Base-by-base conservation (phyloP, 306 rosid species). In the Cicer yamashitae region DNA sequence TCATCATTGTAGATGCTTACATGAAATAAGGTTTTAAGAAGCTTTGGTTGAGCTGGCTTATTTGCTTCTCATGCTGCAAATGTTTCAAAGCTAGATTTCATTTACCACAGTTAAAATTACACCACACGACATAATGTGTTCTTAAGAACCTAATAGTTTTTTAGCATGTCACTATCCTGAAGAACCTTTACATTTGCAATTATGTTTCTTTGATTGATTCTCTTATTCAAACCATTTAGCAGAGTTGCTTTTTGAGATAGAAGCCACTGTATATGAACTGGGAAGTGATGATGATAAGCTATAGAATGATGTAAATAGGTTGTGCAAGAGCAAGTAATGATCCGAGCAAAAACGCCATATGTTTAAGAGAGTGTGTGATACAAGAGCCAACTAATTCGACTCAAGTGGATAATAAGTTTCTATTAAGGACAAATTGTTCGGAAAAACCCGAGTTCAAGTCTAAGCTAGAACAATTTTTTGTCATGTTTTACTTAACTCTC, bases 111-210 rank as follows among this genome's bases (percentile, higher is more conserved):
- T 46, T 87, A 15, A 72, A 39, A 25, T 68, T 86, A 0, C 82
- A 78, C 15, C 58, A 78, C 71, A 43, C 52, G 1, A 86, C 86
- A 3, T 91, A 86, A 53, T 69, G 86, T 57, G 62, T 86, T 57
- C 65, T 86, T 7, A 45, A 90, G 61, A 89, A 89, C 59, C 53
- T 85, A 8, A 77, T 85, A 57, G 89, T 90, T 5, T 75, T 87
- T 39, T 90, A 87, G 83, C 91, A 87, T 86, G 89, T 56, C 84
- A 81, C 51, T 84, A 87, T 45, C 85, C 91, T 0, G 8, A 63
- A 0, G 14, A 81, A 7, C 72, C 89, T 38, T 38, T 82, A 84
- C 57, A 54, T 90, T 47, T 86, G 84, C 82, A 85, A 79, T 10
- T 84, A 90, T 63, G 75, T 85, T 25, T 61, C 56, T 46, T 54